Evolutionary conservation across 305 asterid genomes (phyloP), one percentile per base, ranked within the genome.

Genomic region (Fraxinus sp.): DNA sequence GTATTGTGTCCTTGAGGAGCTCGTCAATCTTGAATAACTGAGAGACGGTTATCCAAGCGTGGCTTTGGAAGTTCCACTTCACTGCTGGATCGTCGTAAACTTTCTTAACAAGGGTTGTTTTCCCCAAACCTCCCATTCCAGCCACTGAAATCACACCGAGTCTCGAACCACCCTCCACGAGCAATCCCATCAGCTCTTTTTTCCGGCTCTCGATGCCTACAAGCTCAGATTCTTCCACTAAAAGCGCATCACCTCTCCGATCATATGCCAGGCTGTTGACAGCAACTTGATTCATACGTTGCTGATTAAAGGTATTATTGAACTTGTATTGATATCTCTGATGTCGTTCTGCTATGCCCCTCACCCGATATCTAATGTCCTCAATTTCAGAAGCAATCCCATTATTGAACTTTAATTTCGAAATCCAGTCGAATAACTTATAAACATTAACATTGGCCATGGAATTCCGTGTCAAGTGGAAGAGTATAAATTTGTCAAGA

Each of bases 101-200:
- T 39, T 79, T 80, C 18, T 77, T 83, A 2, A 80, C 88, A 0
- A 86, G 83, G 6, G 88, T 86, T 13, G 88, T 86, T 73, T 86
- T 83, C 22, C 89, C 89, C 79, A 81, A 70, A 3, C 89, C 89
- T 0, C 83, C 86, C 85, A 82, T 87, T 22, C 87, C 89, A 3
- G 85, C 88, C 28, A 87, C 86, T 5, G 86, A 80, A 78, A 87
- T 77, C 36, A 82, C 89, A 49, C 59, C n/a, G 18, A 49, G 2
- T 13, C 20, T 49, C 59, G 59, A 49, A 49, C 59, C 59, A 13
- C 7, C 59, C 59, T 49, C 59, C 59, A 49, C 2, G 7, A 49
- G 59, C 59, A 13, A 49, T 14, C 20, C 59, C 59, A 49, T 49
- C 59, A 49, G 59, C 7, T 13, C 59, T 0, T 49, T 49, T 49